These are phyloP conservation scores for Chaetomium globosum DNA, from an alignment of 2,329 filamentous ascomycete genomes.

Conservation along the genomic window DNA sequence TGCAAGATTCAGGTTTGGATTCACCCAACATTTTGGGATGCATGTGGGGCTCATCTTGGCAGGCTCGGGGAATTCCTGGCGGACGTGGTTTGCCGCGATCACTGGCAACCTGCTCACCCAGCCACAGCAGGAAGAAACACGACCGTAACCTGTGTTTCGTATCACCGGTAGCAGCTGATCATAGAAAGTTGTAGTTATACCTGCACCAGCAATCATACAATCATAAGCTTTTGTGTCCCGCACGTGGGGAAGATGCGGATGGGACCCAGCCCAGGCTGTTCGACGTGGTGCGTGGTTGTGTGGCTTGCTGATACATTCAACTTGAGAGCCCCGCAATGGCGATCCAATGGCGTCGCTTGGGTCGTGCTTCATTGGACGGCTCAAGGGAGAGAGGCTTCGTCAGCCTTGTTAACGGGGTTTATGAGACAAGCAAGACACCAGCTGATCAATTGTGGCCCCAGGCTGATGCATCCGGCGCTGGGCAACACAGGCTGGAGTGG, in stretches of 20 bases:
- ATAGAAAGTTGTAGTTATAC: no score
- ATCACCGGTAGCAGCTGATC: not conserved
- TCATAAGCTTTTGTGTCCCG: not conserved
- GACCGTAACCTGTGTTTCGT: not conserved
- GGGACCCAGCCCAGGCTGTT: conserved; percentile 4
- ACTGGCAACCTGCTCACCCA: no score
- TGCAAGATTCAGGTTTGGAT: not conserved
- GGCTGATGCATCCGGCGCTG: conserved; percentile 5
- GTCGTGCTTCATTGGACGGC: not conserved
- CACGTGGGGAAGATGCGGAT: conserved; percentile 14
- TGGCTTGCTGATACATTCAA: conserved; percentile 10
- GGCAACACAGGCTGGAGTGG: conserved; percentile 11
- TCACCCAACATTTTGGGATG: no score
- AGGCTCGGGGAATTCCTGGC: not conserved
- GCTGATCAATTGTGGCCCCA: conserved; percentile 23
- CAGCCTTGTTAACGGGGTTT: conserved; percentile 13
- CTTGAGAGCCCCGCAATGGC: conserved; percentile 14
- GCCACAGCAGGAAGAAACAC: not conserved
- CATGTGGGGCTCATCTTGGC: not conserved
- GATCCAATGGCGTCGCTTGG: conserved; percentile 14
- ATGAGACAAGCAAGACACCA: conserved; percentile 28
- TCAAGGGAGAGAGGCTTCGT: not conserved
- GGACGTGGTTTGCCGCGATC: not conserved
- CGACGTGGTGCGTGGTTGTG: conserved; percentile 17
- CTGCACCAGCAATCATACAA: not conserved